phyloP scores from a whole-genome alignment of 2,329 filamentous ascomycete species.

The Neofusicoccum cordaticola region DNA sequence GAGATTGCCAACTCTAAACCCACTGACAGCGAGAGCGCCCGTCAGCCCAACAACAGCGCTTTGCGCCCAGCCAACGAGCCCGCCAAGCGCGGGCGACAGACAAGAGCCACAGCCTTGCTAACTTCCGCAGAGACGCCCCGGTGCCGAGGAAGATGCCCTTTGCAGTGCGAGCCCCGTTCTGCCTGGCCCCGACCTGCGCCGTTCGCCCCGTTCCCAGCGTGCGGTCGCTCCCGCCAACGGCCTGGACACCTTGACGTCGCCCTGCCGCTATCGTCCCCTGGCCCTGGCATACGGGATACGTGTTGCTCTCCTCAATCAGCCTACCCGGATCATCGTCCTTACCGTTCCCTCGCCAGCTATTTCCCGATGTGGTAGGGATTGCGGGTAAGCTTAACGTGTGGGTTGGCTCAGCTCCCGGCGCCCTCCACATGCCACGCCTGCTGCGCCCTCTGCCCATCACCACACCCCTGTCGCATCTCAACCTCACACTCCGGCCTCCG shows the following conservation, averaged over 20 bases:
- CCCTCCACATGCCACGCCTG: too few relatives aligned
- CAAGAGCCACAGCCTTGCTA: neutral
- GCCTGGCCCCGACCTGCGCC: neutral
- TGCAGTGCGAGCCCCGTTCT: neutral
- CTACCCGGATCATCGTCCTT: neutral
- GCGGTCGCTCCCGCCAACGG: neutral
- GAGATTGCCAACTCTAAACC: too few relatives aligned
- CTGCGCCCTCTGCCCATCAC: neutral
- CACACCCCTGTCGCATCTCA: neutral
- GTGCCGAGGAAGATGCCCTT: neutral
- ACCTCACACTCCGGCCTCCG: neutral
- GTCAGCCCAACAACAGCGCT: too few relatives aligned
- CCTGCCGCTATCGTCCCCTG: neutral
- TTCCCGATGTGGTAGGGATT: neutral
- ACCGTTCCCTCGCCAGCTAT: neutral
- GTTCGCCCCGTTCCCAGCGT: neutral
- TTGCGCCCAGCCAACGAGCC: too few relatives aligned
- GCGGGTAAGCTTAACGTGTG: constrained; percentile 8
- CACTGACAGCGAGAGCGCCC: too few relatives aligned
- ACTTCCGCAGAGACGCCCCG: neutral
- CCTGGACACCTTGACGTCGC: neutral
- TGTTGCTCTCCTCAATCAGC: neutral
- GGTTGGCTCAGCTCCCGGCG: neutral
- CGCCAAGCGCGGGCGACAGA: neutral
- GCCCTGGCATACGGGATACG: neutral